phyloP scores from a whole-genome alignment of 2,329 filamentous ascomycete genomes.

The Calonectria ilicicola region DNA sequence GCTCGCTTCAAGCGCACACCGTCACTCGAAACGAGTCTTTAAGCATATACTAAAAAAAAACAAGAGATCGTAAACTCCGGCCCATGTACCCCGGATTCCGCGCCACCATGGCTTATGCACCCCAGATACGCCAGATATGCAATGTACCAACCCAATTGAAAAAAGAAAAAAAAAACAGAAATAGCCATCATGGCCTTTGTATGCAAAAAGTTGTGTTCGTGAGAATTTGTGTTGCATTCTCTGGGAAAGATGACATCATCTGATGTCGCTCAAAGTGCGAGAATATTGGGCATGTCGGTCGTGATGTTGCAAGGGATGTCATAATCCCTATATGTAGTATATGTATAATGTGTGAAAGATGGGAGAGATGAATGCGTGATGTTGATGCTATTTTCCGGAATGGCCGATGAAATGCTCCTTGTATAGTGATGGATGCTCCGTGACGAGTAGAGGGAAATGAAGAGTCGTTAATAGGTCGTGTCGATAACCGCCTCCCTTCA shows the following conservation, averaged over 20 bases:
- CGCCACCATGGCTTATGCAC: conserved; percentile 39
- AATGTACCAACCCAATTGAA: conserved; percentile 36
- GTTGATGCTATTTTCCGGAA: conserved; percentile 12
- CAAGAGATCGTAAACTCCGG: conserved; percentile 34
- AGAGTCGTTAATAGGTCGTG: conserved; percentile 12
- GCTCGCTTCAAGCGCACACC: neutral
- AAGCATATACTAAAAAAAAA: conserved; percentile 17
- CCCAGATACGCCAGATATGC: conserved; percentile 42
- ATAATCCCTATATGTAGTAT: neutral
- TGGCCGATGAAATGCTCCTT: conserved; percentile 16
- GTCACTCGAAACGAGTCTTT: neutral
- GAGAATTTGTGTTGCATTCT: neutral
- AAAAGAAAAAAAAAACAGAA: conserved; percentile 19
- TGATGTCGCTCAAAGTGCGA: neutral
- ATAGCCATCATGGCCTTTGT: conserved; percentile 1
- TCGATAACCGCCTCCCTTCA: conserved; percentile 6
- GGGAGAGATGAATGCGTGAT: neutral
- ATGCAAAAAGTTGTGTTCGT: neutral
- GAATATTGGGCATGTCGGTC: neutral
- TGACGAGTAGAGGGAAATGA: conserved; percentile 1
- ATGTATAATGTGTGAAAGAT: neutral
- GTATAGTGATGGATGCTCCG: conserved; percentile 8
- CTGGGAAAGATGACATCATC: neutral
- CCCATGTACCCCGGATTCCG: conserved; percentile 38
- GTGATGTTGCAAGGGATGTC: neutral